A percentile compares a stretch with the other conserved stretches of the same genome.
These are phyloP conservation scores for Ganoderma leucocontextum DNA, from an alignment of 1,284 basidiomycete genomes.

Conservation along the genomic window DNA sequence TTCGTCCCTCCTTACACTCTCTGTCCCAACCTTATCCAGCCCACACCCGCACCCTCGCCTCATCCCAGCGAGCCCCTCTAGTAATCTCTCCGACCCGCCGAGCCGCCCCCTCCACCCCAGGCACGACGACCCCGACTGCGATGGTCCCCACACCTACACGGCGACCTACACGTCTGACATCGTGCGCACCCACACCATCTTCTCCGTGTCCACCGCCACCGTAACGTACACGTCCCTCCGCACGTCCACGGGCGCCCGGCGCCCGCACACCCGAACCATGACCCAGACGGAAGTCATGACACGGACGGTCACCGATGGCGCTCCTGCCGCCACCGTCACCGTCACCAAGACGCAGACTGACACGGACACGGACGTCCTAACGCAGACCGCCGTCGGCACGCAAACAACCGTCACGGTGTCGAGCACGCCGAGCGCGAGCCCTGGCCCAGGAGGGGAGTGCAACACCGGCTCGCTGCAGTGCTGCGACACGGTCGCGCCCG, in stretches of 20 bases:
- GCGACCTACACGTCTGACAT: constrained; percentile 7
- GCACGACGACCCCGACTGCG: constrained; percentile 4
- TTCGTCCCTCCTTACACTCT: background rate
- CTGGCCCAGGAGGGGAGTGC: constrained; percentile 23
- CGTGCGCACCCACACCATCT: constrained; percentile 2
- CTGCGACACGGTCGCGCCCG: constrained; percentile 25
- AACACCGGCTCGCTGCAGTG: constrained; percentile 31
- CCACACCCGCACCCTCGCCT: background rate
- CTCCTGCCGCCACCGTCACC: background rate
- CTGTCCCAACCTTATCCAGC: background rate
- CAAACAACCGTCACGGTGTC: background rate
- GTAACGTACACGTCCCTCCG: constrained; percentile 1
- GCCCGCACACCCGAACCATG: background rate
- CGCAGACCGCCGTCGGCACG: constrained; percentile 2
- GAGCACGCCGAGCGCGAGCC: background rate
- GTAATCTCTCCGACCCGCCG: background rate
- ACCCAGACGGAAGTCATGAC: background rate
- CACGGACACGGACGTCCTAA: background rate
- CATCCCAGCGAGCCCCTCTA: background rate
- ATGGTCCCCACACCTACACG: background rate
- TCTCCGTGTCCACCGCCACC: constrained; percentile 2
- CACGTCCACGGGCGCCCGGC: background rate
- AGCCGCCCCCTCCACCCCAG: background rate
- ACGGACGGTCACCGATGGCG: constrained; percentile 1
- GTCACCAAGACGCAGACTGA: background rate